Base-by-base conservation (phyloP, 768 basidiomycete species). In the Boletales sp. region DNA sequence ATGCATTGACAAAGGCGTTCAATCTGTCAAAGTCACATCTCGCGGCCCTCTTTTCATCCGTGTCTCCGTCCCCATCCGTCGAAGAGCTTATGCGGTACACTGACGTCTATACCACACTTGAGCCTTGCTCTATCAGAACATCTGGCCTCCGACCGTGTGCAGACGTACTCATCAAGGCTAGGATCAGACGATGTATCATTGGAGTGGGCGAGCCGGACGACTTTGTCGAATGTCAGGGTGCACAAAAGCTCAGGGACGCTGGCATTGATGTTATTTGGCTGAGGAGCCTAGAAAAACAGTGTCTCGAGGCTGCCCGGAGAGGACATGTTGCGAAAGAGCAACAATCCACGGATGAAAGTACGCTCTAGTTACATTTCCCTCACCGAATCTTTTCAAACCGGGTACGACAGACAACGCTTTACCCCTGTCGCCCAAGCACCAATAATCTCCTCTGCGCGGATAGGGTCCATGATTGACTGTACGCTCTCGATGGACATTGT, bases 61-160 rank as follows among this genome's bases (percentile, higher is more conserved):
- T 63, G 10, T 52, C 57, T 7, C 51, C 67, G 1, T 52, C 69
- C 11, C 65, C 72, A 1, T 48, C 70, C 19, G 59, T 66, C 36
- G 51, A 80, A 40, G 72, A 79, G 47, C 71, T 81, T 13, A 61
- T 94, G 24, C 68, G 88, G 37, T 52, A 70, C 17, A 74, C 75
- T 19, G 88, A 92, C 65, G 84, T 89, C 38, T 98, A 97, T 63
- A 95, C 94, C 1, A 98, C 97, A 0, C 80, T 99, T 75, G 97
- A 99, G 63, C 97, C 95, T 10, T 99, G 97, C 65, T 95, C 93
- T 5, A 68, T 89, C 31, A 76, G 97, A 51, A 87, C 90, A 9
- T 94, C 90, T 0, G 94, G 95, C 4, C 76, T 94, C 39, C 69
- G 83, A 0, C 85, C 94, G 2, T 98, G 97, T 64, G 84, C 90